These are phyloP conservation scores for Erodium moschatum DNA, from an alignment of 441 rosid species.

Conservation along the genomic window DNA sequence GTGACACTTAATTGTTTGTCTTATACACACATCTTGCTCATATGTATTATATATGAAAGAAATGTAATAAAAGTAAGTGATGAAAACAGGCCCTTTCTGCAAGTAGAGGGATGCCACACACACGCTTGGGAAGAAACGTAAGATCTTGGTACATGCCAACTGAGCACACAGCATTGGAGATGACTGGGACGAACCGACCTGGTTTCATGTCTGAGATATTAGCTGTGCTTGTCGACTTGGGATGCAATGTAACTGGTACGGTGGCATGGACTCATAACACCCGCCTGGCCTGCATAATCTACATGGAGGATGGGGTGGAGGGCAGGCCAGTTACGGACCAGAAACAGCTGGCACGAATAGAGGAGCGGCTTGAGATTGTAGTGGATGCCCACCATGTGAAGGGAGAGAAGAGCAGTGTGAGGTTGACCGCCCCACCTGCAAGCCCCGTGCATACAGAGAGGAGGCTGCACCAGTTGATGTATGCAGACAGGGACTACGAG, in stretches of 20 bases:
- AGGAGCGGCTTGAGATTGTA: constrained; percentile 48
- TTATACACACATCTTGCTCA: background rate
- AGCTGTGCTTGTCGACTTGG: constrained; percentile 51
- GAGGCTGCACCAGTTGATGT: constrained; percentile 81
- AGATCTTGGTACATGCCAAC: constrained; percentile 47
- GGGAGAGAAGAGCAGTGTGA: constrained; percentile 48
- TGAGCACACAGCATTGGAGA: constrained; percentile 67
- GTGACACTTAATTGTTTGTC: background rate
- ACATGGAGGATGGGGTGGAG: constrained; percentile 47
- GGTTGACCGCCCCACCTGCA: constrained; percentile 36
- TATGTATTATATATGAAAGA: no score
- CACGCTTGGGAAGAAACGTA: constrained; percentile 35
- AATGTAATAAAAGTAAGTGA: no score
- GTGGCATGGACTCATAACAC: constrained; percentile 78
- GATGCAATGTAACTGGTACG: constrained; percentile 56
- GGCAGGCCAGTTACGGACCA: constrained; percentile 52
- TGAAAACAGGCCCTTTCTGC: constrained; percentile 51
- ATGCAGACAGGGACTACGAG: constrained; percentile 46
- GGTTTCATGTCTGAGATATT: constrained; percentile 73
- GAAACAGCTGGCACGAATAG: constrained; percentile 33
- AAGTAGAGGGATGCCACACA: constrained; percentile 38
- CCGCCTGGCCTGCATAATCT: constrained; percentile 57
- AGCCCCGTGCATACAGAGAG: constrained; percentile 68
- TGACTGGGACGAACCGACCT: constrained; percentile 56
- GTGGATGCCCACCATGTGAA: constrained; percentile 53